These are phyloP conservation scores for Diaporthe sp. DNA, from an alignment of 2,329 filamentous ascomycete species.

Conservation along the genomic window DNA sequence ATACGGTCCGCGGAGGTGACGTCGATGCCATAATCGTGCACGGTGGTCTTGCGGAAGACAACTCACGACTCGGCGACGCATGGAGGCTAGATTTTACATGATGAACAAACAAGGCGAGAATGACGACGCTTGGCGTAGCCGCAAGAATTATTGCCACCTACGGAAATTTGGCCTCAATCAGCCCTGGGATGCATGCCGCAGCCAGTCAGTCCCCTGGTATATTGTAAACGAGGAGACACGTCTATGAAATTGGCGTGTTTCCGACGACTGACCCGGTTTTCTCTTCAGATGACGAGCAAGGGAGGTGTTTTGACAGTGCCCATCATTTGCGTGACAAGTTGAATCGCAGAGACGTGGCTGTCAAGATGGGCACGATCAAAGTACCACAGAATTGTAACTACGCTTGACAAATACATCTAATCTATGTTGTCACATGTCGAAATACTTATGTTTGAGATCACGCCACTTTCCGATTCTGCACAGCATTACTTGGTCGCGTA, in stretches of 20 bases:
- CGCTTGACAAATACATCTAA: no score
- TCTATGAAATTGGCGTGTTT: neutral
- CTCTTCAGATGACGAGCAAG: neutral
- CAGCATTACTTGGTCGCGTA: neutral
- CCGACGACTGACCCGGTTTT: neutral
- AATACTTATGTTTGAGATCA: neutral
- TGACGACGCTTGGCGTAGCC: neutral
- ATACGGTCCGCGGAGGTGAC: neutral
- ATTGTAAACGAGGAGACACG: no score
- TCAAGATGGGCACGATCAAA: neutral
- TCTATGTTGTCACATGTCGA: neutral
- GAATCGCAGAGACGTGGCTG: neutral
- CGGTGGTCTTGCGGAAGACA: slow-evolving; percentile 12
- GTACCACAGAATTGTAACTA: neutral
- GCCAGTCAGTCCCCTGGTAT: no score
- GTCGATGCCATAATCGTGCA: neutral
- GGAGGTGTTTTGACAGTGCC: neutral
- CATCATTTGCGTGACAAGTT: neutral
- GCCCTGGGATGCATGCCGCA: neutral
- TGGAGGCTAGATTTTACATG: slow-evolving; percentile 2
- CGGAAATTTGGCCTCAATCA: neutral
- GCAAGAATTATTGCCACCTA: neutral
- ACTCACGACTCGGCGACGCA: slow-evolving; percentile 4
- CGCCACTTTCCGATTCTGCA: neutral
- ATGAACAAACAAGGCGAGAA: neutral